A percentile compares a stretch with the other conserved stretches of the same genome.
Evolutionary conservation across 2,329 filamentous ascomycete species (phyloP).

Genomic region (Penicillium sp.): DNA sequence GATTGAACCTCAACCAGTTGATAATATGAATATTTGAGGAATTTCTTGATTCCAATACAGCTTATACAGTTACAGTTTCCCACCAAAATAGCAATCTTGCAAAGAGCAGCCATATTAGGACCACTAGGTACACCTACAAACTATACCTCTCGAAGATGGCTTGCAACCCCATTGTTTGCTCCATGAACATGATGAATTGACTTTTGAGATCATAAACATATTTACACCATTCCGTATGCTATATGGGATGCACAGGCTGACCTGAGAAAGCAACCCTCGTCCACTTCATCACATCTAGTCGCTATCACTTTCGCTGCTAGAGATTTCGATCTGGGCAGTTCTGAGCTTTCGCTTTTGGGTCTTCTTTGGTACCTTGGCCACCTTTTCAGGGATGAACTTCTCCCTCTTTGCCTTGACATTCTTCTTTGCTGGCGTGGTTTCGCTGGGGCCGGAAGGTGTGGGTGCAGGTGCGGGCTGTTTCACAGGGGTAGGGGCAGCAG

Average conservation of each 20-base stretch:
- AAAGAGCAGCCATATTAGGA: neutral
- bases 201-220: slow-evolving; percentile 11
- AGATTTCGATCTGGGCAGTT: slow-evolving; percentile 26
- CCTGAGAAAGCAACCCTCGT: slow-evolving; percentile 4
- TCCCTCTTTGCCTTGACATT: slow-evolving; percentile 8
- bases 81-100: neutral
- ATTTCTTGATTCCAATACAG: neutral
- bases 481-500: neutral
- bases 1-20: neutral
- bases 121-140: neutral
- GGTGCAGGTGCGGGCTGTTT: slow-evolving; percentile 7
- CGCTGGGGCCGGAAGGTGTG: neutral
- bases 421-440: slow-evolving; percentile 5
- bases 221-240: slow-evolving; percentile 14
- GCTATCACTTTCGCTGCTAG: slow-evolving; percentile 28
- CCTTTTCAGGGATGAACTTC: slow-evolving; percentile 8
- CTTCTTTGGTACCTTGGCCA: slow-evolving; percentile 23
- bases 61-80: neutral
- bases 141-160: neutral
- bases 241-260: slow-evolving; percentile 18
- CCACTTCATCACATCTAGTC: slow-evolving; percentile 12
- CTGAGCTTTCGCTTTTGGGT: slow-evolving; percentile 28
- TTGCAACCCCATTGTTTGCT: neutral
- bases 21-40: neutral
- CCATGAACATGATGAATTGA: slow-evolving; percentile 3